Evolutionary conservation across 2,329 filamentous ascomycete species (phyloP), one percentile per base, ranked within the genome.

Genomic region (Botrytis sinoallii): DNA sequence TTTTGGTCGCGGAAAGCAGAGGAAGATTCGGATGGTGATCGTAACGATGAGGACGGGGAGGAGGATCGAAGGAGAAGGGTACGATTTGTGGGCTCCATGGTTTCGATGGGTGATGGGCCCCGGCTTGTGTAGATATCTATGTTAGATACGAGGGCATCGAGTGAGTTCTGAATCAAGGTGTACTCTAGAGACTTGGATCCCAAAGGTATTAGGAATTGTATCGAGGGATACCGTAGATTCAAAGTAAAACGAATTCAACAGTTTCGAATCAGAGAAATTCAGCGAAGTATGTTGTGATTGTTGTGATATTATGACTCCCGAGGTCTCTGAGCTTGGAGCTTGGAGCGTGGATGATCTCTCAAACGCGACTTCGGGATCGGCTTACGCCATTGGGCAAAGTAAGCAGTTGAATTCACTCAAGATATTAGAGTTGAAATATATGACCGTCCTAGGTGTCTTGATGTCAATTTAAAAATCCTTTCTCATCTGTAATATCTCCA

Each of bases 1-100:
- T 76, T 52, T 55, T 64, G 66, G 1, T 57, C 25, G 40, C 46
- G 61, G 32, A 55, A 44, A 38, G 44, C 32, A 6, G 71, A 73
- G 14, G 71, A 70, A 59, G 66, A 63, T 10, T 29, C n/a, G 25
- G 42, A 60, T 38, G 55, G 38, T 22, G 68, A 70, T 38, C 55
- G 42, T 35, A 63, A 55, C 3, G 71, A 72, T 64, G 71, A 59
- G 5, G 71, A 57, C 9, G 52, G 40, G 25, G 71, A 72, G 32
- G 71, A 68, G 52, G 71, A 68, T 38, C 48, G 71, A 40, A 70
- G 57, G 44, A 73, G 71, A 35, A 57, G 66, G 9, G 71, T 61
- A 22, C 42, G 65, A 25, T 52, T 60, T 46, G 71, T 68, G 22
- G 71, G 63, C 63, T 63, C 71, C 71, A 72, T 72, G 63, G 22